phyloP scores from a whole-genome alignment of 2,329 filamentous ascomycete species.

The Tympanopsis confertula region DNA sequence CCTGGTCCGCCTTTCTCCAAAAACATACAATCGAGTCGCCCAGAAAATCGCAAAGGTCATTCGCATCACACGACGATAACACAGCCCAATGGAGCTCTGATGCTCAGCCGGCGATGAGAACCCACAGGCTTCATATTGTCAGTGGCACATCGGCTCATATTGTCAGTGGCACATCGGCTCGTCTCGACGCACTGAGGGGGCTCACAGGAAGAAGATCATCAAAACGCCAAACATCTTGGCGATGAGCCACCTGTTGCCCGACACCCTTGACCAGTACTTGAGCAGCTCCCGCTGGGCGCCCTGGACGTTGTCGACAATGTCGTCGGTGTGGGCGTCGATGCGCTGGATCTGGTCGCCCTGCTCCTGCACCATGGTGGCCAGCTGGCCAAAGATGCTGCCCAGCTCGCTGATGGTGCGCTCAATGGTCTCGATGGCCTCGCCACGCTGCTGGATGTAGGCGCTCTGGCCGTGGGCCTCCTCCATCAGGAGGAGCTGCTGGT shows the following conservation, averaged over 20 bases:
- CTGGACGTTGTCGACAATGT: conserved; percentile 96
- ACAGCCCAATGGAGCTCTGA: not conserved
- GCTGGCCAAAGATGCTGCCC: conserved; percentile 80
- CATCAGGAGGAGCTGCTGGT: conserved; percentile 84
- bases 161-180: too few relatives aligned
- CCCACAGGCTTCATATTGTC: conserved; percentile 41
- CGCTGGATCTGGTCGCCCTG: conserved; percentile 96
- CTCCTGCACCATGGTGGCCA: conserved; percentile 93
- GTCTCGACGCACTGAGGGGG: not conserved
- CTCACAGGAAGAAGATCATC: conserved; percentile 79
- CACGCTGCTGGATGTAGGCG: conserved; percentile 82
- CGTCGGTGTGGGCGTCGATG: conserved; percentile 94
- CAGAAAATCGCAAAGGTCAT: too few relatives aligned
- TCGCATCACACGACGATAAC: too few relatives aligned
- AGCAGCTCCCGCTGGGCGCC: conserved; percentile 88
- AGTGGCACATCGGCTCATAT: conserved; percentile 3
- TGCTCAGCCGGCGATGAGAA: conserved; percentile 45
- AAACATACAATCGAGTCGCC: too few relatives aligned
- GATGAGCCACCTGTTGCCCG: conserved; percentile 67
- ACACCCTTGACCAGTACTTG: conserved; percentile 93
- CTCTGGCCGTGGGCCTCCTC: conserved; percentile 82
- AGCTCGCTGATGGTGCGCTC: conserved; percentile 90
- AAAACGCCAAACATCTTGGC: conserved; percentile 78
- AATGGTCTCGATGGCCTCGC: conserved; percentile 92
- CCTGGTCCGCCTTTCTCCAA: too few relatives aligned